Evolutionary conservation across 305 asterid genomes (phyloP), one percentile per base, ranked within the genome.

Genomic region (Caryopteris hybrid): DNA sequence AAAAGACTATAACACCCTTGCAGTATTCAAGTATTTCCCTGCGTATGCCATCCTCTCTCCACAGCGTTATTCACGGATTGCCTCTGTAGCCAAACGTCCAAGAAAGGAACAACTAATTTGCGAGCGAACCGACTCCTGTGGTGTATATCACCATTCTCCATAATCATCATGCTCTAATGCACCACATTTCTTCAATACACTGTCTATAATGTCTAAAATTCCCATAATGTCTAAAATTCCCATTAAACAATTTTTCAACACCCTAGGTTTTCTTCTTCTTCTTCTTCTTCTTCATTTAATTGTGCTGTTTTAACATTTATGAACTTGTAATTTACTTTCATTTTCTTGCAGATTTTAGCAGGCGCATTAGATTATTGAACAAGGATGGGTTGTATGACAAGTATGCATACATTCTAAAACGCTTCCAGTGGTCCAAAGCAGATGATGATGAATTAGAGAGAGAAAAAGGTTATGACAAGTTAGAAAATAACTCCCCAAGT

Each of bases 401-500:
- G 33, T 66, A 68, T 46, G 61, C 83, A 41, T 75, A 68, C 76
- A 68, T 83, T 64, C 69, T 79, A 13, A 82, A 69, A 39, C 89
- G 98, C 70, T 81, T 69, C 72, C 89, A 78, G 59, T 80, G 92
- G 87, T 83, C 91, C 68, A 81, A 80, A 74, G 79, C 81, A 13
- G 86, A 70, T 33, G 83, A 39, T 38, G 81, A 76, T 60, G 84
- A 21, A 21, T 52, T 71, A 34, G 77, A 66, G 12, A 74, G 70
- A 17, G 36, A 52, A 7, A 80, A 74, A 27, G 17, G 45, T 42
- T 21, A 13, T 36, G 72, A 27, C 47, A 72, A 75, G 55, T 25
- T 64, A 8, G 70, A 67, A 23, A 56, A 43, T 34, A 52, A 42
- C 48, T 27, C 61, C 17, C 63, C 57, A 3, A 63, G 53, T 25